Evolutionary conservation across 306 rosid species (phyloP).

Genomic region (Echinosophora koreensis): DNA sequence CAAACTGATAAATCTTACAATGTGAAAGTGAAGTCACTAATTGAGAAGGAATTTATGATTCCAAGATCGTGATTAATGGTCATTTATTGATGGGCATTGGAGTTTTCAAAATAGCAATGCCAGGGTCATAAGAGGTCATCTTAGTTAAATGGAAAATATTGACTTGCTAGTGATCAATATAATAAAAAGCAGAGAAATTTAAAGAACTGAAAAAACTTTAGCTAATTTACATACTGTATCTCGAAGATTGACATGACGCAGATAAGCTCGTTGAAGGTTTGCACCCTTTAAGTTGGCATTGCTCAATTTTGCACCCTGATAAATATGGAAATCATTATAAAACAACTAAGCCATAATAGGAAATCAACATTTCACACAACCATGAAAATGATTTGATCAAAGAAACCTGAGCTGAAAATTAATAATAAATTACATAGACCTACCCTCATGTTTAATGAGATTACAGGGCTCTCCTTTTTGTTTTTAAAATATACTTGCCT

Average conservation of each 20-base stretch:
- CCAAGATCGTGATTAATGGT: neutral
- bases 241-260: slow-evolving; percentile 80
- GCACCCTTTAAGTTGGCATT: slow-evolving; percentile 86
- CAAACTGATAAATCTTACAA: neutral
- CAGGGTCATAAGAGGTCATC: slow-evolving; percentile 1
- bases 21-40: slow-evolving; percentile 9
- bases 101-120: slow-evolving; percentile 20
- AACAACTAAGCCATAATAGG: slow-evolving; percentile 5
- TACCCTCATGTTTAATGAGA: neutral
- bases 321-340: slow-evolving; percentile 36
- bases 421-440: slow-evolving; percentile 5
- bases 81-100: neutral
- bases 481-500: neutral
- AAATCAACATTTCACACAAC: slow-evolving; percentile 2
- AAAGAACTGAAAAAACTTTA: neutral
- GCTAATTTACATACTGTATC: slow-evolving; percentile 67
- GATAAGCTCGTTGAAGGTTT: slow-evolving; percentile 92
- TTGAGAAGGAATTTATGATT: slow-evolving; percentile 10
- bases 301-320: slow-evolving; percentile 86
- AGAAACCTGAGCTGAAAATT: neutral
- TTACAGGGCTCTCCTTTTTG: neutral
- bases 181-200: slow-evolving; percentile 22
- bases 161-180: slow-evolving; percentile 13
- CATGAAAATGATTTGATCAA: neutral
- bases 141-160: slow-evolving; percentile 25